Evolutionary conservation across 2,329 filamentous ascomycete species (phyloP), one percentile per base, ranked within the genome.

Genomic region (Scedosporium aurantiacum): DNA sequence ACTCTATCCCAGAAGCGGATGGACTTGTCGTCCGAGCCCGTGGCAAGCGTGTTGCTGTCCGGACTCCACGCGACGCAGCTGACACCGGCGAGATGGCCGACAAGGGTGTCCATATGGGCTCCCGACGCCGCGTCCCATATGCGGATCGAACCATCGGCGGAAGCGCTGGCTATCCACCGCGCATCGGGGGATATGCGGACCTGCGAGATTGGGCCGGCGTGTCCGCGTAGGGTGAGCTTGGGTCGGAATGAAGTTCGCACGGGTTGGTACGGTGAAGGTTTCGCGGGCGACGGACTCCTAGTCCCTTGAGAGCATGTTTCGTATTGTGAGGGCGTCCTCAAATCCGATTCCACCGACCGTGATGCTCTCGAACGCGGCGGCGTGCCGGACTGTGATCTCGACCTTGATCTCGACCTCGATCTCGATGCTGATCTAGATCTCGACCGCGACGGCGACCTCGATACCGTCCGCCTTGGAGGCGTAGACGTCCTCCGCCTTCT

Each of bases 31-130:
- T 99, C 94, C 4, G 90, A 93, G 25, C 93, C 94, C 8, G 90
- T 93, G 3, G 93, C 94, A 56, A 99, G 81, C 2, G 89, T 90
- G 67, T 86, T 86, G 64, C 88, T 91, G 72, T 97, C 91, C 0
- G 93, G 92, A 63, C 88, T 88, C 94, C 94, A 99, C n/a, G 92
- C 87, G 57, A 99, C 82, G 45, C 91, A 93, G 37, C 90, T 96
- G 18, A 99, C 85, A 63, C 94, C 94, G 0, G 93, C 92, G 70
- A 97, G 83, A 75, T 99, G 94, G 5, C 92, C 94, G 69, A 96
- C 89, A 25, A 99, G 84, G 0, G 91, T 96, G 68, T 96, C 89
- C 71, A 93, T 84, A 64, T 94, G 86, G 61, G 81, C 82, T 57
- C 92, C 93, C 0, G 88, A 92, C 0, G 75, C 72, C 1, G 90